Conservation (phyloP, 192 early-diverging fungal genomes). For the Martensiomyces pterosporus region DNA sequence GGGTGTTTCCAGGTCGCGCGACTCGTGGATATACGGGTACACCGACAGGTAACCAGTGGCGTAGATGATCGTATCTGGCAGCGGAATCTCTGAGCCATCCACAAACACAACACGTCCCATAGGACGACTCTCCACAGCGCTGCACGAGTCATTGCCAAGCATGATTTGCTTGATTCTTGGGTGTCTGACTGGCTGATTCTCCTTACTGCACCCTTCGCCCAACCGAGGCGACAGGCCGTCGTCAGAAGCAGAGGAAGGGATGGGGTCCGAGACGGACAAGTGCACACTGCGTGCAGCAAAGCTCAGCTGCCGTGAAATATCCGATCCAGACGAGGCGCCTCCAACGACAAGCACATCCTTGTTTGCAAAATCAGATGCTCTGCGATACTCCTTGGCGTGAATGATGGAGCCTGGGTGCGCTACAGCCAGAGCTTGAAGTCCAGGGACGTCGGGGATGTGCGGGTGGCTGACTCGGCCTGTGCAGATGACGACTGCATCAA, state of each 20-base stretch:
- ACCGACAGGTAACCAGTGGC: constrained; percentile 64
- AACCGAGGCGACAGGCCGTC: not conserved
- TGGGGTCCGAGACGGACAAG: constrained; percentile 26
- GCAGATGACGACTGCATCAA: constrained; percentile 53
- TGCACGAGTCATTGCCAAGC: not conserved
- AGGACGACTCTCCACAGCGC: too few relatives aligned
- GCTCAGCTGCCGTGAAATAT: constrained; percentile 50
- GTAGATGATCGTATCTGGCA: constrained; percentile 54
- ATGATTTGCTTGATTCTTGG: constrained; percentile 7
- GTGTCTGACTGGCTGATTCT: constrained; percentile 2
- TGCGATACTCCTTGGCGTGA: constrained; percentile 29
- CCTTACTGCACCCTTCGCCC: constrained; percentile 7
- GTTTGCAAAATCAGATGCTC: constrained; percentile 9
- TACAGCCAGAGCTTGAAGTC: constrained; percentile 13
- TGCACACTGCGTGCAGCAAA: constrained; percentile 32
- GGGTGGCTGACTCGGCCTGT: constrained; percentile 51
- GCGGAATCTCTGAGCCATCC: constrained; percentile 21
- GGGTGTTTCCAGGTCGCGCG: not conserved
- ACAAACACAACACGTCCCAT: constrained; percentile 34
- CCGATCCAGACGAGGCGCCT: constrained; percentile 50
- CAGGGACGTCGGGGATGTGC: constrained; percentile 48
- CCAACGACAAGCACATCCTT: constrained; percentile 55
- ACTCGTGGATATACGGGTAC: constrained; percentile 54
- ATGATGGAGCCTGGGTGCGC: not conserved
- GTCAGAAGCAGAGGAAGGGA: too few relatives aligned